Evolutionary conservation across 2,329 filamentous ascomycete genomes (phyloP), one percentile per base, ranked within the genome.

Genomic region (Sporothrix sp.): DNA sequence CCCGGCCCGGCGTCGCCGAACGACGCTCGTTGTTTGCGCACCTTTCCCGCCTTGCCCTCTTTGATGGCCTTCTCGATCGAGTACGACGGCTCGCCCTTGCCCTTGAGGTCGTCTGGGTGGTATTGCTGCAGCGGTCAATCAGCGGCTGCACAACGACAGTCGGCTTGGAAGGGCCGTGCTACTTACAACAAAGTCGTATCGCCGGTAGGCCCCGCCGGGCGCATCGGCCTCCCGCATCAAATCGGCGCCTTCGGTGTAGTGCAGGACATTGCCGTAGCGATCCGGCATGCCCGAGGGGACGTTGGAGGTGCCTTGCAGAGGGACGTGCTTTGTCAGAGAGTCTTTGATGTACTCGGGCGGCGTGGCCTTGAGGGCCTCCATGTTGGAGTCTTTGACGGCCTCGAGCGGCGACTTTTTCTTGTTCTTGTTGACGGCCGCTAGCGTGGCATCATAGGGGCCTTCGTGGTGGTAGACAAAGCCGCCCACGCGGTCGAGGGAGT

Each of bases 181-280:
- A 54, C 83, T 66, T 73, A 93, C 88, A 58, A 86, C 64, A 45
- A 80, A 81, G 4, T 82, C 78, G 71, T 81, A 91, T 42, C 87
- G 78, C 68, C 81, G 85, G 62, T 93, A 95, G 13, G 85, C 74
- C n/a, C 83, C 85, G 14, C 85, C 86, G 0, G 69, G 63, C 3
- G 79, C 77, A 54, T 84, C 79, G 1, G 69, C 67, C 60, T 91
- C 87, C 45, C 83, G 75, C 84, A 90, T 89, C 63, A 95, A 72
- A 61, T 95, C 88, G 2, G 83, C 76, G n/a, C 89, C 89, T 61
- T 96, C 89, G 60, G 87, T 73, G 60, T 96, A 96, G 25, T 82
- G 58, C 72, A 94, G 87, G 10, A 76, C 69, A 48, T 80, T 75
- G 3, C 90, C 90, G 50, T 78, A 73, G 16, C 76, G 67, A 62